Evolutionary conservation across 768 basidiomycete genomes (phyloP), one percentile per base, ranked within the genome.

Genomic region (Fistulinella prunicolor): DNA sequence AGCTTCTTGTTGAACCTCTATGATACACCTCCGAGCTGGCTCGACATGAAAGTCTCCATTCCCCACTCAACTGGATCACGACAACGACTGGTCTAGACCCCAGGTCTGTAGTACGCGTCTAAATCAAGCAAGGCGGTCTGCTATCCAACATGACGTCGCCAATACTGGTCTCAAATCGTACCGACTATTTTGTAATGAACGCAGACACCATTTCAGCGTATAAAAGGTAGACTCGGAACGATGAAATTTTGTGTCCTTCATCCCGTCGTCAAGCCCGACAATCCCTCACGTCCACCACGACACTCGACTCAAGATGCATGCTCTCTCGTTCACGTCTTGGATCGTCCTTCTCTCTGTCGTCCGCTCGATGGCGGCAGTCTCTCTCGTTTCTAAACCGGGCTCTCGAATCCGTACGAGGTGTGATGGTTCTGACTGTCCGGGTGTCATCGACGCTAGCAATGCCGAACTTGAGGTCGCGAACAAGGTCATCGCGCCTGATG

Each of bases 401-500:
- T 46, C 42, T 43, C 50, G 42, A 0, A 16, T 36, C 20, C 50
- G 42, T 30, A 12, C 38, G 32, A 28, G 22, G 40, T 34, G 42
- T 28, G 44, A 46, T 24, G 29, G 17, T 42, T 32, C 49, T 6
- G 30, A n/a, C 32, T 26, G 50, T 8, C 47, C 53, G 3, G 28
- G 10, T 21, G 40, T 63, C 41, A 42, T 67, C 35, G 59, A 60
- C n/a, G 67, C 67, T 28, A 42, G 47, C 34, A 37, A 59, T 19
- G 57, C 57, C 29, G 61, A 70, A 20, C 54, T 80, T 9, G 58
- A 66, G 38, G 65, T 80, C 40, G 57, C 63, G 9, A 79, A 79
- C 60, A 64, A 63, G 42, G 47, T 62, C 12, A 73, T 81, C 44
- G 54, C 74, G 13, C 80, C 81, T 0, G 80, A 81, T 61, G 79